Base-by-base conservation (phyloP, 345 rosid species). In the Noccaea caerulescens region DNA sequence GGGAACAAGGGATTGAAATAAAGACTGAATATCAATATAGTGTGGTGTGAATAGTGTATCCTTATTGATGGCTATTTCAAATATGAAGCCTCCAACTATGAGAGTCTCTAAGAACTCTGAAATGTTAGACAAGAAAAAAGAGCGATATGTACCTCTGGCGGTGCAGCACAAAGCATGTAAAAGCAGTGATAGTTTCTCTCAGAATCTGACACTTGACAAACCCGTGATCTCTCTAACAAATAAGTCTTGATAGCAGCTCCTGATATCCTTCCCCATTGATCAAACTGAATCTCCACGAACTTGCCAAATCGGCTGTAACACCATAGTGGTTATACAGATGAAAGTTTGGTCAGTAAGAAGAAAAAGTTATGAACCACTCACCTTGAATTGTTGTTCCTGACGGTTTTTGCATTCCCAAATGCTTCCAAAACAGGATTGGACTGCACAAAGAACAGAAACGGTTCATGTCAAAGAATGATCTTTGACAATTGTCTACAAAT, bases 381-480 rank as follows among this genome's bases (percentile, higher is more conserved):
- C 98, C 98, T 93, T 46, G 97, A 93, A 86, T 93, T 91, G 79
- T 93, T 93, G 83, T 93, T 93, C 80, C 96, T 83, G 63, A 93
- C 94, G 10, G 98, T 93, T 84, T 93, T 93, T 43, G 98, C 98
- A 37, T 91, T 93, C 47, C 98, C 98, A 85, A 93, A 93, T 76
- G 98, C 97, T 82, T 93, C 98, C 71, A 93, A 73, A 69, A 93
- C 98, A 79, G 98, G 98, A 76, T 93, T 93, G 57, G 98, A 93
- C 98, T 93, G 88, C 83, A 76, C 43, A 51, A 39, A 72, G n/a
- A 68, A 66, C 41, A 72, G 7, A 66, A 58, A 18, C 27, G 63
- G 46, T n/a, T 63, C 51, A 63, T 62, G 30, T 52, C 18, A 30
- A 38, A 33, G 11, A 37, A 66, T 34, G 9, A 61, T 63, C 34